Percentiles rank a stretch among this genome's conserved stretches.
Evolutionary conservation across 768 basidiomycete genomes (phyloP).

Genomic region (Royoungia palumana): DNA sequence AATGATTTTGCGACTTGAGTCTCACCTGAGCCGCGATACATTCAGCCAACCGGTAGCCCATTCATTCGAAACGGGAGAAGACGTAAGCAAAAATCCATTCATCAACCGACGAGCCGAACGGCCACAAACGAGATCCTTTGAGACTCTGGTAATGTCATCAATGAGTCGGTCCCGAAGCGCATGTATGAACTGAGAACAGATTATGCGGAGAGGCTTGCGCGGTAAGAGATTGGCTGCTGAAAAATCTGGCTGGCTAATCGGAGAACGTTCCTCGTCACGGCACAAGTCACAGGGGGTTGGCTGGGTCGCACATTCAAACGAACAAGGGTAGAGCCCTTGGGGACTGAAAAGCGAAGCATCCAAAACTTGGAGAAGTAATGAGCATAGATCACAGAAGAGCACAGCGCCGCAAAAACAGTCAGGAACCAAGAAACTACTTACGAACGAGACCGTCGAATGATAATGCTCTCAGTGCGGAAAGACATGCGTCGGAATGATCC

Average conservation of each 20-base stretch:
- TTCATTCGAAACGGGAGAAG: constrained; percentile 42
- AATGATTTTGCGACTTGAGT: constrained; percentile 1
- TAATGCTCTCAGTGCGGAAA: constrained; percentile 35
- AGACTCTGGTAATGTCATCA: constrained; percentile 49
- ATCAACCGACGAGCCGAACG: constrained; percentile 49
- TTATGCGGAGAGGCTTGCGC: constrained; percentile 40
- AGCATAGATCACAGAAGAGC: constrained; percentile 3
- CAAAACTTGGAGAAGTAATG: constrained; percentile 33
- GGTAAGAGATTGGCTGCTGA: constrained; percentile 43
- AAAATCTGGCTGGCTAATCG: constrained; percentile 20
- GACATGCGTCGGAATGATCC: constrained; percentile 29
- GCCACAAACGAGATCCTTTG: constrained; percentile 29
- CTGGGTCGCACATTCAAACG: constrained; percentile 41
- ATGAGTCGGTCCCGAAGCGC: constrained; percentile 54
- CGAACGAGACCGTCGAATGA: constrained; percentile 49
- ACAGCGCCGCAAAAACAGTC: neutral
- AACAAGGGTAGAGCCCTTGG: constrained; percentile 52
- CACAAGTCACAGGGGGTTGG: constrained; percentile 40
- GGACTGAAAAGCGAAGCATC: constrained; percentile 46
- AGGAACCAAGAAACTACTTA: constrained; percentile 32
- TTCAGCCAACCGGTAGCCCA: constrained; percentile 69
- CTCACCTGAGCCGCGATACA: constrained; percentile 46
- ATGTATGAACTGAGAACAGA: constrained; percentile 50
- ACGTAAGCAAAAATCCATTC: constrained; percentile 61
- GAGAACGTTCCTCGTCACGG: constrained; percentile 17